These are phyloP conservation scores for Paramecium sexaurelia DNA, from an alignment of 73 alveolate genomes.

Conservation along the genomic window DNA sequence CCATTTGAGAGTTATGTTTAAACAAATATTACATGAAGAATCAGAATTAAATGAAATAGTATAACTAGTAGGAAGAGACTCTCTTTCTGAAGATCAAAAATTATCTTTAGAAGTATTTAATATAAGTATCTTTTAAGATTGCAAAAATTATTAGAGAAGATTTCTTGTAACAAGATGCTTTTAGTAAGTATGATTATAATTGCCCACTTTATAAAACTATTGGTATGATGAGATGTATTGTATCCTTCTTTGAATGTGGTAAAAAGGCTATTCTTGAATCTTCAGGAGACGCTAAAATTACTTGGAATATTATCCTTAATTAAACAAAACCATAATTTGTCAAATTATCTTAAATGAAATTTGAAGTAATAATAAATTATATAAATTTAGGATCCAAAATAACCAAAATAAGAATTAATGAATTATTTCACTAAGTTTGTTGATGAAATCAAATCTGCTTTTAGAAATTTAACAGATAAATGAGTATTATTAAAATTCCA, in stretches of 20 bases:
- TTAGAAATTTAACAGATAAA: constrained; percentile 78
- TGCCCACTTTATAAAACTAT: constrained; percentile 95
- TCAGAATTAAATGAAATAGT: constrained; percentile 98
- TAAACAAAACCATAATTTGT: constrained; percentile 74
- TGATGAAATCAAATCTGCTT: constrained; percentile 82
- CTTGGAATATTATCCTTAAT: constrained; percentile 78
- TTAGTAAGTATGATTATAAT: constrained; percentile 93
- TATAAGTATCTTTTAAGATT: constrained; percentile 38
- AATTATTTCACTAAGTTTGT: constrained; percentile 72
- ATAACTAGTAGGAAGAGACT: constrained; percentile 99
- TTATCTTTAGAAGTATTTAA: constrained; percentile 85
- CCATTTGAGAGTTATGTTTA: constrained; percentile 88
- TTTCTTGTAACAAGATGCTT: constrained; percentile 97
- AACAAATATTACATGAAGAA: constrained; percentile 96
- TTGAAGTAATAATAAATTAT: constrained; percentile 19
- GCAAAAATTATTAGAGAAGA: constrained; percentile 97
- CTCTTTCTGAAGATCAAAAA: constrained; percentile 98
- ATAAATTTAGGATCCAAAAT: constrained; percentile 70
- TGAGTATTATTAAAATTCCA: background rate
- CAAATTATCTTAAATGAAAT: constrained; percentile 86
- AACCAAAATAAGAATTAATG: constrained; percentile 72
- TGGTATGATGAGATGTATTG: constrained; percentile 96
- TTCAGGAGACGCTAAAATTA: constrained; percentile 85
- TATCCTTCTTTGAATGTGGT: constrained; percentile 85
- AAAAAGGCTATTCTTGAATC: constrained; percentile 83